A percentile compares a stretch with the other conserved stretches of the same genome.
These are phyloP conservation scores for Capronia americana DNA, from an alignment of 2,329 filamentous ascomycete genomes.

Conservation along the genomic window DNA sequence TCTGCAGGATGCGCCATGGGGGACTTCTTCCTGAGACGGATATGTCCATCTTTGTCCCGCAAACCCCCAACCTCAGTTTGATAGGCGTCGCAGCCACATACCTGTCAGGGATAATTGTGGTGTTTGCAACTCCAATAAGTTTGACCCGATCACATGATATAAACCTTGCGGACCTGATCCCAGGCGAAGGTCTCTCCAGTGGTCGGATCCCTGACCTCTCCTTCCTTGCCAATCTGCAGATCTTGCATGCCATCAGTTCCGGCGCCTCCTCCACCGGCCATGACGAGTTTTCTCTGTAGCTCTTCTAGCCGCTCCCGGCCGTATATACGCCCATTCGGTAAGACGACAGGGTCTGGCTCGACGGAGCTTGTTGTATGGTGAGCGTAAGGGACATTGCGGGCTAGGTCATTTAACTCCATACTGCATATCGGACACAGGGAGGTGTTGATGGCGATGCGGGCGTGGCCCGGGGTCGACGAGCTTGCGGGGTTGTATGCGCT, in stretches of 20 bases:
- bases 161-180: conserved; percentile 80
- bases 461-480: conserved; percentile 59
- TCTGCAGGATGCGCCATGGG: too few relatives aligned
- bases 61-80: too few relatives aligned
- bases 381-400: conserved; percentile 87
- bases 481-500: conserved; percentile 62
- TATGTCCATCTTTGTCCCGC: too few relatives aligned
- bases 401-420: conserved; percentile 90
- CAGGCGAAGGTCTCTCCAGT: conserved; percentile 71
- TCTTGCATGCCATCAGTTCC: conserved; percentile 22
- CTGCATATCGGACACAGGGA: conserved; percentile 94
- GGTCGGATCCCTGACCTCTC: conserved; percentile 76
- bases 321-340: conserved; percentile 88
- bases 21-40: too few relatives aligned
- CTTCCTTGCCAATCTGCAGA: conserved; percentile 46
- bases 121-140: not conserved
- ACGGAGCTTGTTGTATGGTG: conserved; percentile 94
- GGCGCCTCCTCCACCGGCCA: conserved; percentile 28
- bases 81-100: too few relatives aligned
- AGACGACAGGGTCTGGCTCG: conserved; percentile 80
- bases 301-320: conserved; percentile 75
- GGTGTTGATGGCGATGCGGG: conserved; percentile 56
- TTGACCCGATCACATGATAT: conserved; percentile 69
- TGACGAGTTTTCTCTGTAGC: conserved; percentile 74
- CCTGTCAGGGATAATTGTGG: too few relatives aligned